Conservation (phyloP, 495 filamentous ascomycete genomes). For the Talaromyces liani region DNA sequence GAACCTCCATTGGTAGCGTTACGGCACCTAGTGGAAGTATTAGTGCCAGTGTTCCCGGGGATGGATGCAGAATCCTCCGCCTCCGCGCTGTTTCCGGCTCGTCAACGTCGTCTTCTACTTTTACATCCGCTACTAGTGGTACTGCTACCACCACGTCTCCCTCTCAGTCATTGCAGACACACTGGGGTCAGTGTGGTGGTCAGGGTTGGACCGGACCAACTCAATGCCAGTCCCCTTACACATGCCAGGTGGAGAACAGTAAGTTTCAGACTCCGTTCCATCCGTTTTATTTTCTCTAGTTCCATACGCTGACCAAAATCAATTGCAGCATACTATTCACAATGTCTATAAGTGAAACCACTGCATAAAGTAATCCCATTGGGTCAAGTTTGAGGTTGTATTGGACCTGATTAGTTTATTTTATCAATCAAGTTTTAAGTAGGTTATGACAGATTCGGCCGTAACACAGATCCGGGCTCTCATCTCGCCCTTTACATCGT, state of each 20-base stretch:
- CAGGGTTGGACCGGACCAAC: slow-evolving; percentile 28
- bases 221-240: slow-evolving; percentile 26
- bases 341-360: too few species aligned
- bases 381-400: too few species aligned
- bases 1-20: slow-evolving; percentile 29
- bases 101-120: not conserved
- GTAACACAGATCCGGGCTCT: too few species aligned
- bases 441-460: too few species aligned
- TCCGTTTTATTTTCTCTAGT: too few species aligned
- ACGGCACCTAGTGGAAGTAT: slow-evolving; percentile 25
- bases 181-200: slow-evolving; percentile 36
- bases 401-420: too few species aligned
- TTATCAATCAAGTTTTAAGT: too few species aligned
- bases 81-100: slow-evolving; percentile 15
- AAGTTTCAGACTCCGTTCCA: too few species aligned
- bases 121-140: not conserved
- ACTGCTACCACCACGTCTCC: not conserved
- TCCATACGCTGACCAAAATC: too few species aligned
- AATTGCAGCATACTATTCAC: too few species aligned
- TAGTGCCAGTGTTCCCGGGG: slow-evolving; percentile 23
- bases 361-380: too few species aligned
- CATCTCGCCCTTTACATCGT: too few species aligned
- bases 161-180: slow-evolving; percentile 7
- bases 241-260: slow-evolving; percentile 11
- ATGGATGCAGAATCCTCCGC: slow-evolving; percentile 35